Base-by-base conservation (phyloP, 257 asterid species). In the Solanum dulcamara region DNA sequence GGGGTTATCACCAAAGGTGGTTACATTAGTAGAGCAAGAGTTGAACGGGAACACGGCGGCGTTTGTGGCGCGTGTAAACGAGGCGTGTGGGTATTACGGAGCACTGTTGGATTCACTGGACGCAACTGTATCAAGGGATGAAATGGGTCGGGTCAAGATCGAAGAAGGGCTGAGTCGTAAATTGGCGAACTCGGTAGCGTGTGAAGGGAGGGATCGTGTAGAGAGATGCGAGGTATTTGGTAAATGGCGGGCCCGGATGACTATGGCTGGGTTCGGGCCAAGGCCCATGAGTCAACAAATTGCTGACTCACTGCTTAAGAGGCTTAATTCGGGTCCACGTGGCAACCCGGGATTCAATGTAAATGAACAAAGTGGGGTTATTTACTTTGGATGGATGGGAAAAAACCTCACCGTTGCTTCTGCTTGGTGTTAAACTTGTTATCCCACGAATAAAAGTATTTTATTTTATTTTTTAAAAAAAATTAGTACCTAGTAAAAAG, bases 181-280 rank as follows among this genome's bases (percentile, higher is more conserved):
- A 72, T 85, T 95, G 57, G 85, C 75, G 1, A 95, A 95, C 93
- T 91, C 98, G 91, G 92, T 95, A 53, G 98, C 97, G 92, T 94
- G 98, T 88, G 98, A 95, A 86, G 97, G 98, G 50, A 90, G 91
- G 88, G 95, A 95, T 80, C 98, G 98, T 0, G 92, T 94, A 0
- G 98, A 95, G 72, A 92, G 98, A 53, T 92, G 98, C 87, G 98
- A 95, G 60, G 95, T 95, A 85, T 93, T 89, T 66, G 98, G 98
- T 30, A 95, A 95, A 88, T 95, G 98, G 98, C 90, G 95, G 93
- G 94, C 97, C 88, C 92, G 98, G 32, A 42, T 95, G 90, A 77
- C 93, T 68, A 94, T 95, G 98, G 97, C 98, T 60, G 98, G 98
- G 90, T 95, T 94, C 79, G 84, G 85, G 85, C 87, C 84, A 9